Conservation (phyloP, 129 eudicot genomes). For the Lactuca sativa region DNA sequence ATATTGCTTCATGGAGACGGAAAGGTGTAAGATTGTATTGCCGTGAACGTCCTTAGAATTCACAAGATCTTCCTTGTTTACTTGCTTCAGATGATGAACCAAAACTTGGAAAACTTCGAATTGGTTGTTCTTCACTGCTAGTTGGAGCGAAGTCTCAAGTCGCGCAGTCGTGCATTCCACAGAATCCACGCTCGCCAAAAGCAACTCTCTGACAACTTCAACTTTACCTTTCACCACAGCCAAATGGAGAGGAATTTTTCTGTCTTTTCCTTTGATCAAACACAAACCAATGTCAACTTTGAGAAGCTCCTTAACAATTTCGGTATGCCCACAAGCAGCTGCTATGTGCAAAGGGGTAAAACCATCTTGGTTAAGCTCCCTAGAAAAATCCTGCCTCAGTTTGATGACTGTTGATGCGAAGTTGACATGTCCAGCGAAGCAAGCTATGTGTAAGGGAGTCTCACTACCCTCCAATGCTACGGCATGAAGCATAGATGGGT, state of each 20-base stretch:
- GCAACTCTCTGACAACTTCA: slow-evolving; percentile 36
- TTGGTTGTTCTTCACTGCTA: slow-evolving; percentile 46
- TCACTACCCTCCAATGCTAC: slow-evolving; percentile 30
- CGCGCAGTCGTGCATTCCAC: slow-evolving; percentile 32
- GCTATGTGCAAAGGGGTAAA: slow-evolving; percentile 58
- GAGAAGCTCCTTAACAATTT: slow-evolving; percentile 52
- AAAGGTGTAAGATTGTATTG: slow-evolving; percentile 43
- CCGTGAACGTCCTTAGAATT: slow-evolving; percentile 36
- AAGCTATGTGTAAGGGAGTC: slow-evolving; percentile 46
- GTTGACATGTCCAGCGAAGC: slow-evolving; percentile 40
- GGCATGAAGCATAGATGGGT: slow-evolving; percentile 30
- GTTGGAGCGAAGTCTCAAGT: slow-evolving; percentile 44
- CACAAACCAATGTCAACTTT: slow-evolving; percentile 42
- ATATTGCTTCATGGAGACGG: slow-evolving; percentile 41
- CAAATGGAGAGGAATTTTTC: slow-evolving; percentile 53
- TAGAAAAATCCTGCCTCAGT: slow-evolving; percentile 21
- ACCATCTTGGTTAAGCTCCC: slow-evolving; percentile 46
- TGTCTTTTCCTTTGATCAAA: slow-evolving; percentile 36
- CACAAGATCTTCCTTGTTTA: slow-evolving; percentile 33
- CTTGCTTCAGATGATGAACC: slow-evolving; percentile 29
- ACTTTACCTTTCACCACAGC: slow-evolving; percentile 46
- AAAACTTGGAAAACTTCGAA: slow-evolving; percentile 30
- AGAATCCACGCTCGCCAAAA: slow-evolving; percentile 27
- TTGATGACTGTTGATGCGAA: slow-evolving; percentile 35
- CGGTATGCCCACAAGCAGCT: slow-evolving; percentile 47